phyloP scores from a whole-genome alignment of 2,329 filamentous ascomycete species.

The Diaporthe helianthi region DNA sequence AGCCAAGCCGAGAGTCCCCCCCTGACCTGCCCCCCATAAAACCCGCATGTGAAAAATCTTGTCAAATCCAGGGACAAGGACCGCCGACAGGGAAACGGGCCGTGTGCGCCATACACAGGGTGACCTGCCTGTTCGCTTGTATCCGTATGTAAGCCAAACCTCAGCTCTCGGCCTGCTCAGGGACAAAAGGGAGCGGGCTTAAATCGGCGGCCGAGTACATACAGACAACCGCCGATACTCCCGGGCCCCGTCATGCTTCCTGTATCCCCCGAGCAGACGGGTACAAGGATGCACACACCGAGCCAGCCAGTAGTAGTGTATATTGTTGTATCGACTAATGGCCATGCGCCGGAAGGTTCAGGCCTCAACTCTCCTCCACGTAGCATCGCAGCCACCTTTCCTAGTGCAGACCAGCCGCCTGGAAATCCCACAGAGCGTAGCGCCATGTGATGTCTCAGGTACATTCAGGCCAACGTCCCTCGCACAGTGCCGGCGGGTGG shows the following conservation, averaged over 20 bases:
- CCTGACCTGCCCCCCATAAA: not conserved
- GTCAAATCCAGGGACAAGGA: not conserved
- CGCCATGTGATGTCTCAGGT: constrained; percentile 8
- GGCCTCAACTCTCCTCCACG: not conserved
- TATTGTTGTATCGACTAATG: not conserved
- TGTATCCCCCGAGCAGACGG: not conserved
- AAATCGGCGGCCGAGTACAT: not conserved
- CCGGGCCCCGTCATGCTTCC: not conserved
- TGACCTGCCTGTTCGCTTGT: not conserved
- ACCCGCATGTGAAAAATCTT: not conserved
- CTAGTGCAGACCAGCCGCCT: constrained; percentile 12
- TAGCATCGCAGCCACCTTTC: not conserved
- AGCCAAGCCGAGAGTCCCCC: not conserved
- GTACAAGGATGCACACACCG: not conserved
- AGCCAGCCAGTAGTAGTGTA: not conserved
- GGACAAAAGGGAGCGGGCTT: not conserved
- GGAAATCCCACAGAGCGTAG: not conserved
- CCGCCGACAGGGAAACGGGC: not conserved
- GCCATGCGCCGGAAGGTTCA: not conserved
- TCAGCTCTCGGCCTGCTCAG: not conserved
- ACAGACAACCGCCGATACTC: not conserved
- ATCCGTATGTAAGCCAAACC: not conserved
- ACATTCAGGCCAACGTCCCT: constrained; percentile 8
- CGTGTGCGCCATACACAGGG: not conserved
- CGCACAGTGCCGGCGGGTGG: constrained; percentile 12